Evolutionary conservation across 2,329 filamentous ascomycete species (phyloP).

Genomic region (Cyclaneusma minus): DNA sequence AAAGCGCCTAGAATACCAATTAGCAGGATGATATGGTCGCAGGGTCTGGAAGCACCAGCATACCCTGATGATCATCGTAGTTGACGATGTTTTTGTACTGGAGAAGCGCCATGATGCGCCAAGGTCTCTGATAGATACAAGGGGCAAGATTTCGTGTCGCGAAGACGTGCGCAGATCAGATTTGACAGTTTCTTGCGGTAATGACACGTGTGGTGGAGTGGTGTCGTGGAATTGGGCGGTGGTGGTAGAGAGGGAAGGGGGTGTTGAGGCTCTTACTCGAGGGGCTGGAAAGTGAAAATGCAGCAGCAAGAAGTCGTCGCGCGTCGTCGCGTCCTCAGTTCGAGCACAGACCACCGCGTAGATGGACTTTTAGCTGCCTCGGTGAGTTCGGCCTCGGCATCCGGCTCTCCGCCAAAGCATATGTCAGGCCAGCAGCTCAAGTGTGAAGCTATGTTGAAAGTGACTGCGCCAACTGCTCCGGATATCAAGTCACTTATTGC

Average conservation of each 20-base stretch:
- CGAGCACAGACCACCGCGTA: too few relatives aligned
- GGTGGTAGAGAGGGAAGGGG: slow-evolving; percentile 9
- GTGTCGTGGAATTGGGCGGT: slow-evolving; percentile 4
- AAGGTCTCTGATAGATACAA: slow-evolving; percentile 6
- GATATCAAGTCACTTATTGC: too few relatives aligned
- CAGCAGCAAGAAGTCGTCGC: too few relatives aligned
- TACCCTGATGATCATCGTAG: slow-evolving; percentile 76
- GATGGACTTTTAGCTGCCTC: too few relatives aligned
- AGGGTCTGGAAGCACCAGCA: slow-evolving; percentile 15
- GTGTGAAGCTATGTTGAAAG: too few relatives aligned
- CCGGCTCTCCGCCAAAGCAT: too few relatives aligned
- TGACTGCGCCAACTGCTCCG: too few relatives aligned
- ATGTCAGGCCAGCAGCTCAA: too few relatives aligned
- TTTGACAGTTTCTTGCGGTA: neutral
- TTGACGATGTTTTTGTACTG: slow-evolving; percentile 66
- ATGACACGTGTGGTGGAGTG: neutral
- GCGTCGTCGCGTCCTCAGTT: too few relatives aligned
- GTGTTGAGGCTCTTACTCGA: slow-evolving; percentile 6
- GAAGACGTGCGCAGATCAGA: neutral
- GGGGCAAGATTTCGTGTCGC: slow-evolving; percentile 1
- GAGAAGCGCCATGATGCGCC: slow-evolving; percentile 63
- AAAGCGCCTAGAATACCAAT: slow-evolving; percentile 46
- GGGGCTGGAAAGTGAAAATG: too few relatives aligned
- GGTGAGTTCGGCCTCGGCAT: too few relatives aligned
- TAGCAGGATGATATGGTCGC: slow-evolving; percentile 5